A percentile compares a stretch with the other conserved stretches of the same genome.
These are phyloP conservation scores for Cicer judaicum DNA, from an alignment of 306 rosid species.

Conservation along the genomic window DNA sequence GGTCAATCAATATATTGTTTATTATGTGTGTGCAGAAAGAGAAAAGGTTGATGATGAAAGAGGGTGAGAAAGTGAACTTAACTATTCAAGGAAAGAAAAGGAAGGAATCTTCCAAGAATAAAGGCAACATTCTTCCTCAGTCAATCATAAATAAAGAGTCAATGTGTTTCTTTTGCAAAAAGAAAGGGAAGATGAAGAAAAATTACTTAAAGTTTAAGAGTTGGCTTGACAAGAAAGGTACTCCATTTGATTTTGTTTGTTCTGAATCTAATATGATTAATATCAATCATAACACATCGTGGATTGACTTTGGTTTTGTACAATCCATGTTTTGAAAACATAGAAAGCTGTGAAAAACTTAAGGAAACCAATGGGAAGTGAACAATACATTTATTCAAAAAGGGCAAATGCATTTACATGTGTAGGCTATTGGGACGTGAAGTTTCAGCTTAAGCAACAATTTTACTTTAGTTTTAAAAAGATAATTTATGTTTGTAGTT, in stretches of 20 bases:
- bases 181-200: not conserved
- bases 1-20: too few species aligned
- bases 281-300: too few species aligned
- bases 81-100: not conserved
- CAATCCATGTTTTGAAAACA: too few species aligned
- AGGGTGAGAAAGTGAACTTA: not conserved
- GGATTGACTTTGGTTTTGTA: too few species aligned
- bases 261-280: too few species aligned
- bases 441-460: not conserved
- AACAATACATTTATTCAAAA: not conserved
- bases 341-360: too few species aligned
- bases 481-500: not conserved
- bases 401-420: too few species aligned
- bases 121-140: not conserved
- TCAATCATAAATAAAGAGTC: not conserved
- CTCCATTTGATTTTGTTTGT: too few species aligned
- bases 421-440: not conserved
- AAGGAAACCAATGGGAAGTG: not conserved
- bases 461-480: not conserved
- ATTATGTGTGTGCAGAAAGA: too few species aligned
- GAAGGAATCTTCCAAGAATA: too few species aligned
- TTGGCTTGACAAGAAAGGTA: too few species aligned
- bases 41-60: not conserved
- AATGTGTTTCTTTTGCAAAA: not conserved
- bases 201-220: not conserved